Percentiles rank a stretch among this genome's conserved stretches.
Conservation (phyloP, 2,329 filamentous ascomycete species). For the Elsinoe arachidis region DNA sequence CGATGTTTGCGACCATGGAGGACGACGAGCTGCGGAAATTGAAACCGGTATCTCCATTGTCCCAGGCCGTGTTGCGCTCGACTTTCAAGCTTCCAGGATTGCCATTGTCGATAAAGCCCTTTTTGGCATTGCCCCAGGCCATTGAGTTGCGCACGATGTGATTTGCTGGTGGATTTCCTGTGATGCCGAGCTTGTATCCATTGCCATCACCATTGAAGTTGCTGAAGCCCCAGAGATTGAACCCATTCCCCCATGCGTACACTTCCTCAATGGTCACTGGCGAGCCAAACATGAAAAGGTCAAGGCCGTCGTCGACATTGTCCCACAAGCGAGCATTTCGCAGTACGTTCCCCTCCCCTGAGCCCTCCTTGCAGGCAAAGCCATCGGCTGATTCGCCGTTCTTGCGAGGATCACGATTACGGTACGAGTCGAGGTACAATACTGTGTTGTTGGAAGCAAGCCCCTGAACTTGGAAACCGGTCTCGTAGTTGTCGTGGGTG, state of each 20-base stretch:
- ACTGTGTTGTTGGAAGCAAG: conserved; percentile 10
- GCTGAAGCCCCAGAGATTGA: conserved; percentile 38
- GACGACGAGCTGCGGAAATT: conserved; percentile 29
- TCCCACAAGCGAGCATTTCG: conserved; percentile 42
- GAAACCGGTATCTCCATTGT: conserved; percentile 37
- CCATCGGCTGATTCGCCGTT: conserved; percentile 46
- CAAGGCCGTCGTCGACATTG: conserved; percentile 44
- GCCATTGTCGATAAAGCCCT: conserved; percentile 42
- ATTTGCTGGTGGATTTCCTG: conserved; percentile 28
- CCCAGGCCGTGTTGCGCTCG: conserved; percentile 39
- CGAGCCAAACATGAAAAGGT: conserved; percentile 37
- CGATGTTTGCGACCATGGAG: conserved; percentile 34
- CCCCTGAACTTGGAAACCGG: conserved; percentile 33
- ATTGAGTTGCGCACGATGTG: conserved; percentile 40
- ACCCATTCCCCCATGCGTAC: conserved; percentile 40
- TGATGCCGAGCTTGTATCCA: conserved; percentile 41
- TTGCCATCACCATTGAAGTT: conserved; percentile 42
- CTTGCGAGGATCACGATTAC: conserved; percentile 34
- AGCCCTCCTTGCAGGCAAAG: conserved; percentile 41
- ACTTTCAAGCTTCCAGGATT: conserved; percentile 35
- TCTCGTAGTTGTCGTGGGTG: conserved; percentile 35
- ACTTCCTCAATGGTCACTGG: conserved; percentile 38
- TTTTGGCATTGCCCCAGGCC: conserved; percentile 36
- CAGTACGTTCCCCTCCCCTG: conserved; percentile 39
- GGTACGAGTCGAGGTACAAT: not conserved